phyloP scores from a whole-genome alignment of 441 rosid species.

The Erysimum cheiri region DNA sequence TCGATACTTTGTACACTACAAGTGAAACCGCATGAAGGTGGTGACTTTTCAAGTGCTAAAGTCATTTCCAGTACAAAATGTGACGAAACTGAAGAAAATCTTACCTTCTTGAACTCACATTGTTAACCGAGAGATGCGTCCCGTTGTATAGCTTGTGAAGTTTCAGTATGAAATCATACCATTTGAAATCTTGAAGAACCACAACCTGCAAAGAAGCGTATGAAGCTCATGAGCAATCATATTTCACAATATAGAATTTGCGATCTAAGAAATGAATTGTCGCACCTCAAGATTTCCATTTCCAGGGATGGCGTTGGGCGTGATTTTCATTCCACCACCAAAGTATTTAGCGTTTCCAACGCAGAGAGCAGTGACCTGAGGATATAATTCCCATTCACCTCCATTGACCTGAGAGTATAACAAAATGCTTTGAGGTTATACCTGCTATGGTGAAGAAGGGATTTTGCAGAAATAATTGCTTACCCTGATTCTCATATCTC shows the following conservation, averaged over 20 bases:
- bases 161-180: constrained; percentile 89
- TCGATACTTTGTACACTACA: constrained; percentile 78
- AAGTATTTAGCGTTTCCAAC: constrained; percentile 94
- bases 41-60: not conserved
- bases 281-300: constrained; percentile 82
- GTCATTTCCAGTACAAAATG: not conserved
- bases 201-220: constrained; percentile 66
- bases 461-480: constrained; percentile 16
- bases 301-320: constrained; percentile 86
- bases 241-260: not conserved
- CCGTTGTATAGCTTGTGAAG: constrained; percentile 80
- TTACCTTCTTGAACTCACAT: constrained; percentile 80
- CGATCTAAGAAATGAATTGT: constrained; percentile 10
- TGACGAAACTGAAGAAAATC: not conserved
- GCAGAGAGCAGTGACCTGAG: constrained; percentile 89
- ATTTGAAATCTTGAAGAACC: constrained; percentile 87
- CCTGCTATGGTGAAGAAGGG: constrained; percentile 6
- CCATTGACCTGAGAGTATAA: constrained; percentile 63
- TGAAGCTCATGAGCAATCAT: not conserved
- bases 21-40: not conserved
- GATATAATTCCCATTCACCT: constrained; percentile 80
- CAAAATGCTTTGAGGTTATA: constrained; percentile 28
- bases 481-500: constrained; percentile 83
- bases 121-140: constrained; percentile 75
- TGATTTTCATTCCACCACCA: constrained; percentile 98